Percentiles rank a stretch among this genome's conserved stretches.
Evolutionary conservation across 2,329 filamentous ascomycete species (phyloP).

Genomic region (Coniochaeta prunicola): DNA sequence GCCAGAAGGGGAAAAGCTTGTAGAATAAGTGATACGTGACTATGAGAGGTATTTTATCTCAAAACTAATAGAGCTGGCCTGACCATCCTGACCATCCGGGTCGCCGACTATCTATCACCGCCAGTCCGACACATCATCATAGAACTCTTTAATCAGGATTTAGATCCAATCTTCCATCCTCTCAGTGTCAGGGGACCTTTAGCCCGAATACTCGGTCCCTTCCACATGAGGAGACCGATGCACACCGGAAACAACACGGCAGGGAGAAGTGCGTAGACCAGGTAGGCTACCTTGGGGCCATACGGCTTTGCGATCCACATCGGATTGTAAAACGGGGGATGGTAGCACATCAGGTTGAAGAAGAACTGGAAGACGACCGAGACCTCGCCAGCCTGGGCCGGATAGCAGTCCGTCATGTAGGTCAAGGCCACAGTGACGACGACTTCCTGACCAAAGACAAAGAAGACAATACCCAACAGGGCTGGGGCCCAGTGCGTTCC

Average conservation of each 20-base stretch:
- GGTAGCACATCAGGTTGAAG: slow-evolving; percentile 12
- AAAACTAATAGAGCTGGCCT: no score
- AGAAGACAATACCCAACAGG: slow-evolving; percentile 5
- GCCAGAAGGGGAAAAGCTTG: no score
- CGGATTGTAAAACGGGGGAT: slow-evolving; percentile 12
- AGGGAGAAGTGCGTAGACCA: slow-evolving; percentile 9
- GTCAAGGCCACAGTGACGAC: slow-evolving; percentile 10
- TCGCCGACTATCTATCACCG: no score
- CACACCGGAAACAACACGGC: slow-evolving; percentile 7
- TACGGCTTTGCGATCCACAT: slow-evolving; percentile 7
- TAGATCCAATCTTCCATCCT: not conserved
- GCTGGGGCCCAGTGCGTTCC: slow-evolving; percentile 3
- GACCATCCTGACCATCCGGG: no score
- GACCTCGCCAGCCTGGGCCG: slow-evolving; percentile 9
- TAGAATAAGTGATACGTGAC: no score
- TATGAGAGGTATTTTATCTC: no score
- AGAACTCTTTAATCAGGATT: no score
- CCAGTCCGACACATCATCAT: no score
- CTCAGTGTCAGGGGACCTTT: not conserved
- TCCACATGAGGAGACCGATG: slow-evolving; percentile 9
- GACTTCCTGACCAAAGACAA: slow-evolving; percentile 9
- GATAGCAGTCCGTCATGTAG: slow-evolving; percentile 13
- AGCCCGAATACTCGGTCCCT: slow-evolving; percentile 8
- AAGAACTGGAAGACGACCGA: slow-evolving; percentile 13
- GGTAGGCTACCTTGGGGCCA: slow-evolving; percentile 8